Evolutionary conservation across 257 asterid genomes (phyloP).

Genomic region (Jaltomata sinuosa): DNA sequence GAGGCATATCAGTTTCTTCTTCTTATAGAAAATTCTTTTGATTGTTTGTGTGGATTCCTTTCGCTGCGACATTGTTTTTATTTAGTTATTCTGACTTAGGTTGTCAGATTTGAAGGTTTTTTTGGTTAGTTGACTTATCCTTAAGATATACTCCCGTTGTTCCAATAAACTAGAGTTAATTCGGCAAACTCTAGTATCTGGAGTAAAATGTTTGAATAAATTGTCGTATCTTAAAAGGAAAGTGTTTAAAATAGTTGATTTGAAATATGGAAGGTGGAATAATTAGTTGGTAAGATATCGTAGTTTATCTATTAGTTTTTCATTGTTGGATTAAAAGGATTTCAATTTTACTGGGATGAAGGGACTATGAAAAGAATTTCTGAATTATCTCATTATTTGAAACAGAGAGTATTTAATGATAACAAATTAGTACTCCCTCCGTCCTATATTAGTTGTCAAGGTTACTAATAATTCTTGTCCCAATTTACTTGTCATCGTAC

Average conservation of each 20-base stretch:
- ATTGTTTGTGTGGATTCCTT: background rate
- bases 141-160: background rate
- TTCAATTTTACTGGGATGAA: background rate
- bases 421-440: background rate
- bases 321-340: background rate
- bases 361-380: background rate
- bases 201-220: background rate
- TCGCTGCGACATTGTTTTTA: background rate
- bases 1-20: background rate
- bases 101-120: background rate
- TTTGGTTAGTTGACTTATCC: background rate
- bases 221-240: background rate
- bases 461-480: background rate
- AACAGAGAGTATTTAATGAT: background rate
- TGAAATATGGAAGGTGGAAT: background rate
- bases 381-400: background rate
- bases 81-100: background rate
- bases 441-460: background rate
- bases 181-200: background rate
- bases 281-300: background rate
- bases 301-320: background rate
- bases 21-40: background rate
- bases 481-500: background rate
- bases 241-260: background rate
- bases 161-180: background rate